A percentile compares a stretch with the other conserved stretches of the same genome.
These are phyloP conservation scores for Russula vinacea DNA, from an alignment of 768 basidiomycete genomes.

Conservation along the genomic window DNA sequence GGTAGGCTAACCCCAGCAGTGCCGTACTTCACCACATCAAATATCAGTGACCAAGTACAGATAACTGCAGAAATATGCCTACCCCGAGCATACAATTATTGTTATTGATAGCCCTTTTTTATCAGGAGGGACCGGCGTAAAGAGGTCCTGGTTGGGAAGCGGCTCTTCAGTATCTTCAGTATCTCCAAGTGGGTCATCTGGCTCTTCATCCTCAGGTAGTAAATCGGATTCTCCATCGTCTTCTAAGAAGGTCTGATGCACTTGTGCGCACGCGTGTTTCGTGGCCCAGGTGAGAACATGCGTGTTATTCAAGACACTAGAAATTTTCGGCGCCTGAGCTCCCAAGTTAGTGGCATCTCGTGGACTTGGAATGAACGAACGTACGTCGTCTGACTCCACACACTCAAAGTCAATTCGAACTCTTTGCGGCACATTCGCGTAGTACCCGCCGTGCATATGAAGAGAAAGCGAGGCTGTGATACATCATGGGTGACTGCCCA, in stretches of 20 bases:
- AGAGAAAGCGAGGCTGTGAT: constrained; percentile 32
- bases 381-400: constrained; percentile 32
- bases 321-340: constrained; percentile 19
- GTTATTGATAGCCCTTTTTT: not conserved
- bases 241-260: constrained; percentile 9
- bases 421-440: constrained; percentile 33
- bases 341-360: not conserved
- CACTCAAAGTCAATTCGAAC: constrained; percentile 35
- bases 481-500: not conserved
- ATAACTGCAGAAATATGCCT: constrained; percentile 1
- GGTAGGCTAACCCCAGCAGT: constrained; percentile 16
- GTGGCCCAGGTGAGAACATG: constrained; percentile 35
- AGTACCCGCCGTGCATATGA: constrained; percentile 34
- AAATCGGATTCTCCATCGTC: constrained; percentile 16
- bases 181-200: not conserved
- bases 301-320: constrained; percentile 33
- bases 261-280: constrained; percentile 34
- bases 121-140: constrained; percentile 1
- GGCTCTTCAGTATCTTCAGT: not conserved
- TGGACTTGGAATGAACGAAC: constrained; percentile 27
- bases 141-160: constrained; percentile 10
- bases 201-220: constrained; percentile 26
- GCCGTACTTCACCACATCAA: constrained; percentile 7
- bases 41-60: not conserved
- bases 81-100: constrained; percentile 22